Evolutionary conservation across 495 filamentous ascomycete genomes (phyloP).

Genomic region (Penicillium canescens): DNA sequence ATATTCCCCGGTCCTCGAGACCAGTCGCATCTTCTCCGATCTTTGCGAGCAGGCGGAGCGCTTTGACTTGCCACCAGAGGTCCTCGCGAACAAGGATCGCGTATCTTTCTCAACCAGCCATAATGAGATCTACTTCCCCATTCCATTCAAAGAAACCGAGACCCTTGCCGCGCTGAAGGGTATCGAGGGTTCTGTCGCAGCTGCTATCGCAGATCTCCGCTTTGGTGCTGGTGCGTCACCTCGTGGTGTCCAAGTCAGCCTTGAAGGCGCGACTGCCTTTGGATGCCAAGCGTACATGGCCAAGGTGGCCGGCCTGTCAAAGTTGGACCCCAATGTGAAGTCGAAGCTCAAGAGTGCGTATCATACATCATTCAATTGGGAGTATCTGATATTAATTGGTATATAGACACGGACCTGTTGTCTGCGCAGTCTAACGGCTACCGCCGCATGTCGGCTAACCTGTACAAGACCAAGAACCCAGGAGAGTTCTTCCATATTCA

Average conservation of each 20-base stretch:
- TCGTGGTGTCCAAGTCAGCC: conserved; percentile 55
- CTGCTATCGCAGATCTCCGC: conserved; percentile 61
- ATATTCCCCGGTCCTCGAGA: conserved; percentile 46
- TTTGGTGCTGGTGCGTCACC: conserved; percentile 36
- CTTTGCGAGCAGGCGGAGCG: conserved; percentile 43
- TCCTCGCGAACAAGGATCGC: conserved; percentile 33
- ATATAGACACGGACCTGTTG: conserved; percentile 67
- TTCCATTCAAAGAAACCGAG: conserved; percentile 71
- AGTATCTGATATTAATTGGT: conserved; percentile 15
- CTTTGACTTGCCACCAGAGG: conserved; percentile 36
- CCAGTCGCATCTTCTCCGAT: conserved; percentile 41
- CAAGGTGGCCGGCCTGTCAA: conserved; percentile 68
- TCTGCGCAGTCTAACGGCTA: conserved; percentile 71
- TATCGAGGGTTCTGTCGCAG: conserved; percentile 66
- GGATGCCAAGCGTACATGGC: conserved; percentile 73
- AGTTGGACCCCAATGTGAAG: conserved; percentile 60
- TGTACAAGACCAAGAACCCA: conserved; percentile 67
- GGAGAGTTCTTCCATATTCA: conserved; percentile 77
- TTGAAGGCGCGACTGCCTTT: conserved; percentile 66
- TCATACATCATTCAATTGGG: background rate
- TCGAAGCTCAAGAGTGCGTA: conserved; percentile 60
- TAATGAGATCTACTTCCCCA: conserved; percentile 56
- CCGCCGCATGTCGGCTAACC: conserved; percentile 71
- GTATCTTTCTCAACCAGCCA: conserved; percentile 44
- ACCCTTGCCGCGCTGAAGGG: conserved; percentile 67